phyloP scores from a whole-genome alignment of 306 rosid species.

The Ochetophila trinervis region DNA sequence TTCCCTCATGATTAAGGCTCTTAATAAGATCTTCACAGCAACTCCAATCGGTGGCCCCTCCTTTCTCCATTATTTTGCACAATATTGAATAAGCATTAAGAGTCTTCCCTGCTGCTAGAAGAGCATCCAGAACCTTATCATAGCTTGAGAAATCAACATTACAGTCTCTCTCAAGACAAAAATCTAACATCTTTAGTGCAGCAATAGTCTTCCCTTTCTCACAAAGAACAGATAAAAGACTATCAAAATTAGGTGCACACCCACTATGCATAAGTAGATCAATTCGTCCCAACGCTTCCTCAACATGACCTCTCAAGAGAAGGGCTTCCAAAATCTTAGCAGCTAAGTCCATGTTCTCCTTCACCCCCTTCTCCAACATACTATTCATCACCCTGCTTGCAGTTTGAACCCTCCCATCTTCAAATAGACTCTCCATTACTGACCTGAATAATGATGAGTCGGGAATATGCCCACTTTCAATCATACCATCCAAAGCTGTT shows the following conservation, averaged over 20 bases:
- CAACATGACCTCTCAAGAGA: constrained; percentile 80
- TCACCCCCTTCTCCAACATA: constrained; percentile 88
- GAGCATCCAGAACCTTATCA: constrained; percentile 77
- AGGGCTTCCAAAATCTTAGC: constrained; percentile 83
- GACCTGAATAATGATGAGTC: constrained; percentile 63
- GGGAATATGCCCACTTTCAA: constrained; percentile 74
- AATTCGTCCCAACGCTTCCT: constrained; percentile 83
- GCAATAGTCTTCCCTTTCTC: constrained; percentile 87
- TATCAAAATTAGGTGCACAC: constrained; percentile 53
- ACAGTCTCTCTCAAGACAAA: constrained; percentile 71
- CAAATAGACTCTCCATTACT: constrained; percentile 74
- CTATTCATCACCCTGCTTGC: constrained; percentile 88
- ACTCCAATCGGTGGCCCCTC: constrained; percentile 65
- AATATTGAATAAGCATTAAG: constrained; percentile 80
- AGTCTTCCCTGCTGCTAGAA: constrained; percentile 72
- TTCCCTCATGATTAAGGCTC: constrained; percentile 78
- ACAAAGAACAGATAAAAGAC: constrained; percentile 59
- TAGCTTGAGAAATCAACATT: constrained; percentile 57
- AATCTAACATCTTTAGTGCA: constrained; percentile 82
- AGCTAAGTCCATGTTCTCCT: constrained; percentile 79
- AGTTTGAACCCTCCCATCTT: constrained; percentile 85
- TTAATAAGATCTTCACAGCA: constrained; percentile 61
- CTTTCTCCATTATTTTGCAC: constrained; percentile 78
- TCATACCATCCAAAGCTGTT: constrained; percentile 79
- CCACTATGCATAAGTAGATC: constrained; percentile 62